Evolutionary conservation across 306 rosid species (phyloP).

Genomic region (Phaseolus lunatus): DNA sequence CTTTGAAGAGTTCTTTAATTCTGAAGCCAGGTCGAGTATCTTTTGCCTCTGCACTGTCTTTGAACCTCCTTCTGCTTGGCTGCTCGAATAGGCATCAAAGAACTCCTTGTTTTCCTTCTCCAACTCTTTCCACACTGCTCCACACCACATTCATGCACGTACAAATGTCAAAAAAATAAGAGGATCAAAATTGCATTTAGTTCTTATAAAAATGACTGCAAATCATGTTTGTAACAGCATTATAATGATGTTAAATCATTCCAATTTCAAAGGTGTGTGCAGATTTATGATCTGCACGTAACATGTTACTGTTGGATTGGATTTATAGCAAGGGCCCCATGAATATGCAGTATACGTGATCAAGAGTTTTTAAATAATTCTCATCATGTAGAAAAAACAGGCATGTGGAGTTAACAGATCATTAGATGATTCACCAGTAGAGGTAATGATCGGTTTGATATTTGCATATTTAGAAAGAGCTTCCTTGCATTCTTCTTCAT

Average conservation of each 20-base stretch:
- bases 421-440: conserved; percentile 64
- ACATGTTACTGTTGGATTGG: too few species aligned
- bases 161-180: too few species aligned
- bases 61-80: conserved; percentile 42
- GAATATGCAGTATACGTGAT: too few species aligned
- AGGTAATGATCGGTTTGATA: conserved; percentile 78
- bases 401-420: too few species aligned
- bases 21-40: conserved; percentile 35
- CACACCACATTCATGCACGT: conserved; percentile 21
- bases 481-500: conserved; percentile 94
- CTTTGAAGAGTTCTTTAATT: conserved; percentile 27
- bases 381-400: too few species aligned
- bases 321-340: too few species aligned
- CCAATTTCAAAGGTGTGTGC: background rate
- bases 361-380: too few species aligned
- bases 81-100: conserved; percentile 63
- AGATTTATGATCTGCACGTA: background rate
- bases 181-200: too few species aligned
- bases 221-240: too few species aligned
- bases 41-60: conserved; percentile 39
- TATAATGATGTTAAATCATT: too few species aligned
- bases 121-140: conserved; percentile 79
- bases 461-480: conserved; percentile 92
- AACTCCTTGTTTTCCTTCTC: conserved; percentile 90
- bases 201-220: too few species aligned